A percentile compares a stretch with the other conserved stretches of the same genome.
phyloP scores from a whole-genome alignment of 1,139 yeast species.

The Trichomonascaceae sp. region DNA sequence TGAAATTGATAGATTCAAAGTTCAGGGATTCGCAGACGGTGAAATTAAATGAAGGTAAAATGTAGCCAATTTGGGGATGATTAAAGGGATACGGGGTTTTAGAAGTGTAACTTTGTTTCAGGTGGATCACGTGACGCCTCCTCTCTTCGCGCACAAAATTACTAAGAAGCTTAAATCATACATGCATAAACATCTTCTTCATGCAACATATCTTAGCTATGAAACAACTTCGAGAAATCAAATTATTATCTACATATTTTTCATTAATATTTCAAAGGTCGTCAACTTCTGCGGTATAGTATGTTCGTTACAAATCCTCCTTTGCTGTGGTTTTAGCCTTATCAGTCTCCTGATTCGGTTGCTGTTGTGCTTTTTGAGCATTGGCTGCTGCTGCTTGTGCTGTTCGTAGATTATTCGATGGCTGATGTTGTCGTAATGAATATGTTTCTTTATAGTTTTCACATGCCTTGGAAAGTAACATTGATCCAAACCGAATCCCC shows the following conservation, averaged over 20 bases:
- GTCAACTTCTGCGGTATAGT: background rate
- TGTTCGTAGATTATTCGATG: conserved; percentile 24
- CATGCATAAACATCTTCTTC: too few relatives aligned
- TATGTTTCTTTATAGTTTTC: conserved; percentile 55
- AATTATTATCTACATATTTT: background rate
- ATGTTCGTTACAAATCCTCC: conserved; percentile 14
- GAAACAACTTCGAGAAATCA: background rate
- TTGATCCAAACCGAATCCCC: conserved; percentile 83
- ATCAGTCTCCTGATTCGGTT: conserved; percentile 21
- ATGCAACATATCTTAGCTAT: background rate
- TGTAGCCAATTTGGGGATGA: background rate
- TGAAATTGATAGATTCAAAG: background rate
- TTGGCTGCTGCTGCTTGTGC: conserved; percentile 16
- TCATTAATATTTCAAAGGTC: background rate
- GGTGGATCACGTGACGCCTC: background rate
- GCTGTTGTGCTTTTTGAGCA: conserved; percentile 25
- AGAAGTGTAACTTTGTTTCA: background rate
- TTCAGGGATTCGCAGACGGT: background rate
- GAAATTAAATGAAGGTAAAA: background rate
- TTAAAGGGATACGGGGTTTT: background rate
- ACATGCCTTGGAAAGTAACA: conserved; percentile 81
- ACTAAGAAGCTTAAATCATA: too few relatives aligned
- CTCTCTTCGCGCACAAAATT: background rate
- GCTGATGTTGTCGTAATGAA: conserved; percentile 41
- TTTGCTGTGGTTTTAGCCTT: conserved; percentile 13